These are phyloP conservation scores for Phaffomyces thermotolerans DNA, from an alignment of 805 yeast species.

Conservation along the genomic window DNA sequence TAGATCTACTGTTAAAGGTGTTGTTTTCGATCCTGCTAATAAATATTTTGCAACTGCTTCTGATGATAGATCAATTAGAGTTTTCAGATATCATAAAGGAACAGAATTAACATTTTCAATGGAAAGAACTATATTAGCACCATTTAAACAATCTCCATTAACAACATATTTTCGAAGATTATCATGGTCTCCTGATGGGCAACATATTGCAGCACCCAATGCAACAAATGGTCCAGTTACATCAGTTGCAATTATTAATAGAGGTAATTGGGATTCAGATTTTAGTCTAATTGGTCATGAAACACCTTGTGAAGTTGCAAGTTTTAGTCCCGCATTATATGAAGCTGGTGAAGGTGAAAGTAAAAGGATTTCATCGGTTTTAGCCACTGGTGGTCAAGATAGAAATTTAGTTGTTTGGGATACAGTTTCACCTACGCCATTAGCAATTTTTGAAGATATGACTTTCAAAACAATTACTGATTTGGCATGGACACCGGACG, in stretches of 20 bases:
- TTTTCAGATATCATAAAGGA: conserved; percentile 76
- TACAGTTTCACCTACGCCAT: conserved; percentile 67
- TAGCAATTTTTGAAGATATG: conserved; percentile 72
- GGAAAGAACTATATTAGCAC: conserved; percentile 76
- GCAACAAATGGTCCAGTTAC: conserved; percentile 81
- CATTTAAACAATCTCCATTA: conserved; percentile 83
- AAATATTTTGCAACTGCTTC: conserved; percentile 96
- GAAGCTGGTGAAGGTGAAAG: conserved; percentile 22
- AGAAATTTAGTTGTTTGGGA: conserved; percentile 84
- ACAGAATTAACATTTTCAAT: conserved; percentile 78
- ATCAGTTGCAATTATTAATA: conserved; percentile 61
- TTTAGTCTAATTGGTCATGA: conserved; percentile 76
- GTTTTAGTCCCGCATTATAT: conserved; percentile 66
- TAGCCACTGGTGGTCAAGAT: conserved; percentile 97
- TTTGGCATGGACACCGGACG: conserved; percentile 82
- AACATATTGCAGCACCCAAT: conserved; percentile 77
- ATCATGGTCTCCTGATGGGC: conserved; percentile 92
- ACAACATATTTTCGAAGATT: conserved; percentile 83
- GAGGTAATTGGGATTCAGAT: conserved; percentile 77
- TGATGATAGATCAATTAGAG: conserved; percentile 86
- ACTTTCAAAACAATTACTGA: conserved; percentile 78
- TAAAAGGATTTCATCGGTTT: conserved; percentile 49
- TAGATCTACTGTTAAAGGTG: conserved; percentile 92
- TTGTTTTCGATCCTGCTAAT: conserved; percentile 96
- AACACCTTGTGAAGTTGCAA: conserved; percentile 76